Base-by-base conservation (phyloP, 2,329 filamentous ascomycete species). In the Sporothrix inflata region DNA sequence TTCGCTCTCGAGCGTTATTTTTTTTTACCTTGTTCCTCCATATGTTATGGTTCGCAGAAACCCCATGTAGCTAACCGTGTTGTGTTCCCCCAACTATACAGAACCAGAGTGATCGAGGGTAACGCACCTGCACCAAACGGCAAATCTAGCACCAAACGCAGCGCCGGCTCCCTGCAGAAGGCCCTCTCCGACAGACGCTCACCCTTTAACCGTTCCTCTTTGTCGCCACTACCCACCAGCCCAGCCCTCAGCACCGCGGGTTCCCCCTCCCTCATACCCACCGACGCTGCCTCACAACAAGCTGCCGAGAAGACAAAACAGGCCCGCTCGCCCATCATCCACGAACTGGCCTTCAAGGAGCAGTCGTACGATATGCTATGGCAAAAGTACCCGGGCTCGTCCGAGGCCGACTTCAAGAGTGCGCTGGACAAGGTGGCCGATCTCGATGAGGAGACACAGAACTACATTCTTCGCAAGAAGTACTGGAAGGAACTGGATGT, bases 401-500 rank as follows among this genome's bases (percentile, higher is more conserved):
- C 76, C 12, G 83, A 85, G 45, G 80, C 84, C n/a, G 88, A 90
- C 19, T 85, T 91, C 75, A 83, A 83, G 71, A 79, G 81, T 3
- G 85, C 85, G 0, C 79, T 91, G 14, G 82, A 86, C 66, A 91
- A 90, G 79, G 87, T 89, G 27, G 89, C 87, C 40, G 85, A 87
- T 72, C 84, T 84, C 70, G 83, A 86, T 72, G 74, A 82, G 4
- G 79, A 82, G 2, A 81, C 81, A 4, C 83, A 86, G 73, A 88
- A 84, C 75, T 91, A 86, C 84, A 80, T 82, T 45, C 79, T 91
- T 75, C 85, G 85, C 74, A 88, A 87, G 79, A 80, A 83, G 30
- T 87, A 84, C 74, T 91, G 86, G 85, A 90, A 86, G 79, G 89
- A 91, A 75, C 83, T 91, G 16, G 88, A 91, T 75, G 87, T 90